Evolutionary conservation across 345 rosid species (phyloP).

Genomic region (Clausena lansium): DNA sequence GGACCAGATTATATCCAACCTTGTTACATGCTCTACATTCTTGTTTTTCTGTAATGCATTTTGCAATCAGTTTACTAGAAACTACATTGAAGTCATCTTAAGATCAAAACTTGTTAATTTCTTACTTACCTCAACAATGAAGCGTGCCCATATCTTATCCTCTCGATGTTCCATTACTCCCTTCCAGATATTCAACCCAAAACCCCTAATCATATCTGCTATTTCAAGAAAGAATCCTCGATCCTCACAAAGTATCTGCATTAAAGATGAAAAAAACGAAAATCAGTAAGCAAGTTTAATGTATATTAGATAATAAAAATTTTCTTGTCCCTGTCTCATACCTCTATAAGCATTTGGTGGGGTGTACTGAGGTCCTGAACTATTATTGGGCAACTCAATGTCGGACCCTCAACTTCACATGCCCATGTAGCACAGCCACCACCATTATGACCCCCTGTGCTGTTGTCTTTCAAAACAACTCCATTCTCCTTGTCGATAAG

Average conservation of each 20-base stretch:
- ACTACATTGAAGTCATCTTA: neutral
- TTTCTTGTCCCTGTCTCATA: conserved; percentile 14
- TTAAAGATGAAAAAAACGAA: neutral
- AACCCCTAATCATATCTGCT: conserved; percentile 61
- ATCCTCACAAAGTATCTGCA: conserved; percentile 85
- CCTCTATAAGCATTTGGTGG: conserved; percentile 91
- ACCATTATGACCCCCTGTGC: neutral
- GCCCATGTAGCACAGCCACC: conserved; percentile 82
- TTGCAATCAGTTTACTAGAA: conserved; percentile 6
- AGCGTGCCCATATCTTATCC: conserved; percentile 73
- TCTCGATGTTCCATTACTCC: conserved; percentile 73
- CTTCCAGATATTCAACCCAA: conserved; percentile 74
- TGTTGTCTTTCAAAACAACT: conserved; percentile 30
- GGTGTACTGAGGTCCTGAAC: conserved; percentile 73
- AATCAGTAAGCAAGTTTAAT: conserved; percentile 1
- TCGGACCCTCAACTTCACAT: conserved; percentile 65
- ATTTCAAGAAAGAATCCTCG: conserved; percentile 78
- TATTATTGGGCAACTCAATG: conserved; percentile 69
- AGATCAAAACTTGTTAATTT: neutral
- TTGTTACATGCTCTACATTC: conserved; percentile 53
- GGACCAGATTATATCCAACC: conserved; percentile 76
- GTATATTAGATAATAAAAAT: neutral
- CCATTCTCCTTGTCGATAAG: conserved; percentile 36
- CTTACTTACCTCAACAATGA: conserved; percentile 68
- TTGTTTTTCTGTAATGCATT: conserved; percentile 49